phyloP scores from a whole-genome alignment of 2,329 filamentous ascomycete genomes.

The Aspergillus aculeatus region DNA sequence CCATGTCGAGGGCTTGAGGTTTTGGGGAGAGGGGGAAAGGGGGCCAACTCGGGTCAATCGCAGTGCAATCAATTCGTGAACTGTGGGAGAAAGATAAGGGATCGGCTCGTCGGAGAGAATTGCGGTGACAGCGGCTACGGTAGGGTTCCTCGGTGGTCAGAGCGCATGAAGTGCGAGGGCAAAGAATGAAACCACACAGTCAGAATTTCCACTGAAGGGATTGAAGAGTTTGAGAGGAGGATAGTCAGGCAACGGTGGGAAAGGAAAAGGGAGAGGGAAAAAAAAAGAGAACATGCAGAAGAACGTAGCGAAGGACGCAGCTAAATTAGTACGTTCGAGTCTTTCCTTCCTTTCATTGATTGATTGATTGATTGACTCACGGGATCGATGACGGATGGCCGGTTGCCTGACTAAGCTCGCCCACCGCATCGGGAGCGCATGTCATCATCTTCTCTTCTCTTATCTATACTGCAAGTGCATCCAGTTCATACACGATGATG shows the following conservation, averaged over 20 bases:
- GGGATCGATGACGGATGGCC: neutral
- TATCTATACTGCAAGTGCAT: neutral
- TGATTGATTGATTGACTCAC: neutral
- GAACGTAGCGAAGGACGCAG: neutral
- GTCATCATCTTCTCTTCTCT: neutral
- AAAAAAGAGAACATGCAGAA: neutral
- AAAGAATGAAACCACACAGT: neutral
- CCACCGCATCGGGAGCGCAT: neutral
- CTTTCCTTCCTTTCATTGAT: neutral
- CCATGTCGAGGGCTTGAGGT: neutral
- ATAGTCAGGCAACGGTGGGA: neutral
- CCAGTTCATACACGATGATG: no score
- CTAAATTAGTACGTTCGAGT: neutral
- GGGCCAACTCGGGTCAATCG: neutral
- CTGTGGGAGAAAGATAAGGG: neutral
- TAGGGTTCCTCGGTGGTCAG: neutral
- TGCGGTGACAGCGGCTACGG: neutral
- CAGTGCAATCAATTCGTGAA: neutral
- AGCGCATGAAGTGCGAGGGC: neutral
- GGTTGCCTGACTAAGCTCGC: constrained; percentile 17
- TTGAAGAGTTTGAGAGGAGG: neutral
- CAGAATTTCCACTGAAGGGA: neutral
- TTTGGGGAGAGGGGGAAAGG: neutral
- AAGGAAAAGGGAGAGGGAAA: no score
- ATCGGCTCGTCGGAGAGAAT: neutral